Conservation (phyloP, 345 rosid genomes). For the Bretschneidera sinensis region DNA sequence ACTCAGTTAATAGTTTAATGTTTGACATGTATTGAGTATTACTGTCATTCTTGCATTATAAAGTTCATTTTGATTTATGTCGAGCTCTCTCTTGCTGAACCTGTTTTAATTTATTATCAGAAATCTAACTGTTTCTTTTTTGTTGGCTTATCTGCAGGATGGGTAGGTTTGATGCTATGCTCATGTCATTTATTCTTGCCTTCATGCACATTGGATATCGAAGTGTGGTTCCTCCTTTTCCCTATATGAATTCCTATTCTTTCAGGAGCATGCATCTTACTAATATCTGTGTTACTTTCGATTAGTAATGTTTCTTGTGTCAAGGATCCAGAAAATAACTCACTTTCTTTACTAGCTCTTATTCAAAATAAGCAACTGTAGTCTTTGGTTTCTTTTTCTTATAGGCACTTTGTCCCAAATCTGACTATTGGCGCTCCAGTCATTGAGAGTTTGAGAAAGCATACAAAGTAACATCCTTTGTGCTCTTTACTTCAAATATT, state of each 20-base stretch:
- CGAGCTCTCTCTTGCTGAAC: background rate
- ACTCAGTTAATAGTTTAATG: background rate
- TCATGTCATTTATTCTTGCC: conserved; percentile 1
- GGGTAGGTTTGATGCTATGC: conserved; percentile 46
- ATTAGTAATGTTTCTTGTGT: background rate
- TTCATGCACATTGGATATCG: background rate
- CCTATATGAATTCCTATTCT: background rate
- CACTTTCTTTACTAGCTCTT: background rate
- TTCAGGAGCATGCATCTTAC: background rate
- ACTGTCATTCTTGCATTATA: background rate
- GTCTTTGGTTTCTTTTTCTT: conserved; percentile 5
- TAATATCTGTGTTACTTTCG: too few relatives aligned
- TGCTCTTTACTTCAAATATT: background rate
- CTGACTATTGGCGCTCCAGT: conserved; percentile 87
- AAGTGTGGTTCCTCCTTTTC: conserved; percentile 17
- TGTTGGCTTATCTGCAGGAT: conserved; percentile 49
- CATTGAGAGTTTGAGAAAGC: conserved; percentile 85
- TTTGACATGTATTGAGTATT: background rate
- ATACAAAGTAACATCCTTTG: conserved; percentile 49
- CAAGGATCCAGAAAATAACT: background rate
- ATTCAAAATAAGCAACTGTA: background rate
- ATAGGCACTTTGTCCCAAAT: conserved; percentile 86
- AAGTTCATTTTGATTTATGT: background rate
- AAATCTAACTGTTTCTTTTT: conserved; percentile 5
- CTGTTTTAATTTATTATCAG: too few relatives aligned